Evolutionary conservation across 345 rosid genomes (phyloP).

Genomic region (Linum lewisii): DNA sequence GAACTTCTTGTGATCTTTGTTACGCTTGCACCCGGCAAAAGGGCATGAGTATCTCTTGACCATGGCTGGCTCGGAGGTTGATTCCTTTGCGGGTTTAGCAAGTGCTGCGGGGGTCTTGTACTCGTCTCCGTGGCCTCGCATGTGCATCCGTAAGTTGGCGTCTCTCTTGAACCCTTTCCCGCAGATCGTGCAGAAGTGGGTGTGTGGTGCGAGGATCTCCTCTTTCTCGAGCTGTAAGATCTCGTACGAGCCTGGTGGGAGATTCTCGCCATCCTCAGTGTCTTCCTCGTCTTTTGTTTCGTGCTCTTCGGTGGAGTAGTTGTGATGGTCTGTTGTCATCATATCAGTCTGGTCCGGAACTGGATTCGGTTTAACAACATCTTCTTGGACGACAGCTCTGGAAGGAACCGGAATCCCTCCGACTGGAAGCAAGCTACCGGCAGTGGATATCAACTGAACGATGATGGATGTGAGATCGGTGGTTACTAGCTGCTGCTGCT

Average conservation of each 20-base stretch:
- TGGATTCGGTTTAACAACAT: conserved; percentile 36
- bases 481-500: conserved; percentile 72
- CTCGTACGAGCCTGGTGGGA: conserved; percentile 89
- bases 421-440: conserved; percentile 95
- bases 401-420: no score
- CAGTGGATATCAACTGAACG: conserved; percentile 85
- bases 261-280: conserved; percentile 81
- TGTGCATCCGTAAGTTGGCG: conserved; percentile 93
- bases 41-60: conserved; percentile 96
- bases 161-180: conserved; percentile 99
- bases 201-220: conserved; percentile 96
- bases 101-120: conserved; percentile 92
- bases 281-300: conserved; percentile 91
- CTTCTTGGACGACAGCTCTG: no score
- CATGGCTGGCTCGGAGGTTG: conserved; percentile 48
- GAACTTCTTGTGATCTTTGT: conserved; percentile 93
- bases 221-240: conserved; percentile 89
- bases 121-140: conserved; percentile 99
- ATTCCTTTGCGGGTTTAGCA: conserved; percentile 76
- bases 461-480: conserved; percentile 89
- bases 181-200: conserved; percentile 89
- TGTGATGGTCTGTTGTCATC: conserved; percentile 36
- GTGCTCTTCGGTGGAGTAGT: conserved; percentile 47
- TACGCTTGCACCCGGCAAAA: conserved; percentile 83
- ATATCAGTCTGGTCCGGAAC: conserved; percentile 34